Evolutionary conservation across 768 basidiomycete genomes (phyloP).

Genomic region (Boletus rex-veris): DNA sequence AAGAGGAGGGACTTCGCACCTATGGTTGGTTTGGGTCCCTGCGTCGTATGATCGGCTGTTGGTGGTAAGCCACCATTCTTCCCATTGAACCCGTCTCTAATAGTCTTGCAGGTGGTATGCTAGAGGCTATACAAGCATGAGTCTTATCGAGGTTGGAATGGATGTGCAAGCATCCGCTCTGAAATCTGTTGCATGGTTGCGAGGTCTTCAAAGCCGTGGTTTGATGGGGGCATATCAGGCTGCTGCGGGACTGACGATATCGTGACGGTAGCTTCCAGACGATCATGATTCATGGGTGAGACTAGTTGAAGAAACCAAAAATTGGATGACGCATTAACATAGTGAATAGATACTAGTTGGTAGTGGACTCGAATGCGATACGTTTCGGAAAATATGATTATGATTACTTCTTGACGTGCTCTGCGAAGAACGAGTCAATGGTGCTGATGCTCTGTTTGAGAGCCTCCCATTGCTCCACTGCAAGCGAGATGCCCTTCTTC

Average conservation of each 20-base stretch:
- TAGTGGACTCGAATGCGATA: neutral
- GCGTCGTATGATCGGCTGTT: slow-evolving; percentile 57
- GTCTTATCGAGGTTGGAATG: slow-evolving; percentile 56
- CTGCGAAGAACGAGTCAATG: slow-evolving; percentile 53
- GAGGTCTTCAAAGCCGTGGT: slow-evolving; percentile 56
- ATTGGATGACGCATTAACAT: neutral
- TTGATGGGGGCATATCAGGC: slow-evolving; percentile 66
- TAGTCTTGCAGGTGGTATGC: slow-evolving; percentile 52
- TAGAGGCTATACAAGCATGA: slow-evolving; percentile 47
- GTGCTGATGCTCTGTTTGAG: slow-evolving; percentile 42
- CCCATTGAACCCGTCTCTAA: neutral
- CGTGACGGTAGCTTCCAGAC: neutral
- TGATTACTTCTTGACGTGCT: slow-evolving; percentile 20
- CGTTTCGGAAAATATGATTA: neutral
- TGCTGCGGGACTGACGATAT: slow-evolving; percentile 58
- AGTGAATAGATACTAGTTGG: slow-evolving; percentile 1
- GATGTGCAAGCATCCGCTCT: slow-evolving; percentile 57
- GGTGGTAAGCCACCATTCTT: slow-evolving; percentile 57
- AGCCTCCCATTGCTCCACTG: slow-evolving; percentile 62
- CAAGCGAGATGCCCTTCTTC: slow-evolving; percentile 75
- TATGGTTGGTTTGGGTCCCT: slow-evolving; percentile 45
- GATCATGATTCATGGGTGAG: neutral
- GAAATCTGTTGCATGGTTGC: slow-evolving; percentile 60
- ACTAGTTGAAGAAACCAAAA: neutral
- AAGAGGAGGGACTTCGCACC: slow-evolving; percentile 45